Evolutionary conservation across 2,329 filamentous ascomycete genomes (phyloP).

Genomic region (Ceratocystis eucalypticola): DNA sequence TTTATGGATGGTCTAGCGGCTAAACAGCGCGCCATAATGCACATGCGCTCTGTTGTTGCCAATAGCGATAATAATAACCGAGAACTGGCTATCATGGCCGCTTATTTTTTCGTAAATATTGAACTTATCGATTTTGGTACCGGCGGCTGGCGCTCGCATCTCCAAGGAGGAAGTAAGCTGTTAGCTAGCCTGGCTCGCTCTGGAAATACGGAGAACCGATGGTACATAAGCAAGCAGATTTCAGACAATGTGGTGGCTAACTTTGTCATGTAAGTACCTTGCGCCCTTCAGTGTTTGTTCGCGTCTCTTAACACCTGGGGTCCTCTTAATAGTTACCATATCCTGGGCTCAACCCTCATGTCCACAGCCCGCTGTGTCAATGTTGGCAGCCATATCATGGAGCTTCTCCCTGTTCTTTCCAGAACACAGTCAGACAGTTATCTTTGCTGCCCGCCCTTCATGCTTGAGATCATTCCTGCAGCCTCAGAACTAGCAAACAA

Average conservation of each 20-base stretch:
- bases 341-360: conserved; percentile 30
- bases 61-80: conserved; percentile 30
- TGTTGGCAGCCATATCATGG: conserved; percentile 30
- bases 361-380: conserved; percentile 28
- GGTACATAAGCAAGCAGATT: conserved; percentile 22
- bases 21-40: conserved; percentile 35
- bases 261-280: conserved; percentile 32
- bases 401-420: conserved; percentile 30
- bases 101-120: conserved; percentile 40
- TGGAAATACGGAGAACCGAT: conserved; percentile 22
- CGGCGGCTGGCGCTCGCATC: conserved; percentile 34
- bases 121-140: conserved; percentile 37
- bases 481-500: conserved; percentile 33
- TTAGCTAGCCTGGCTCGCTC: conserved; percentile 28
- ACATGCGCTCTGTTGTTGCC: conserved; percentile 30
- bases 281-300: neutral
- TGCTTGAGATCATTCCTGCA: conserved; percentile 34
- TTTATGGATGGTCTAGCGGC: conserved; percentile 36
- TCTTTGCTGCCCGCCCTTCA: conserved; percentile 31
- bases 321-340: conserved; percentile 28
- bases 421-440: conserved; percentile 32
- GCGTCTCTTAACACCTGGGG: too few relatives aligned
- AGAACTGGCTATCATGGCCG: conserved; percentile 35
- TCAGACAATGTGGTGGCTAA: conserved; percentile 37
- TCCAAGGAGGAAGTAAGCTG: conserved; percentile 34